Base-by-base conservation (phyloP, 768 basidiomycete species). In the Suillus brevipes region DNA sequence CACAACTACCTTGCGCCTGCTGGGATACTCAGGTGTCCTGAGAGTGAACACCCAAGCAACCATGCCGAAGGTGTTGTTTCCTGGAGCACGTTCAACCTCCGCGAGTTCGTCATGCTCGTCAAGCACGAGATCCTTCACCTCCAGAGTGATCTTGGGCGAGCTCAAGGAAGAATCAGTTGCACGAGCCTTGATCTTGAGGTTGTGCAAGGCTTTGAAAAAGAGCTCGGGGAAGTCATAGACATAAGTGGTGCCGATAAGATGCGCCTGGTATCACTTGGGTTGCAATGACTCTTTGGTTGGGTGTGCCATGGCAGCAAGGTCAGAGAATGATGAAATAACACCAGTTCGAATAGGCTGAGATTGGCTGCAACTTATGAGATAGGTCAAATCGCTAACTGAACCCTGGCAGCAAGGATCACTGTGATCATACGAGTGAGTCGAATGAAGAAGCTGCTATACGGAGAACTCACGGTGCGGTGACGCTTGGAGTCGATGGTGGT, bases 141-240 rank as follows among this genome's bases (percentile, higher is more conserved):
- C 87, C 55, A 99, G 80, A 65, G 93, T 83, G 53, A 85, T 85
- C 75, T 92, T 90, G 6, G 97, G 97, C 42, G 88, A 72, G 42
- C 84, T 83, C 60, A 95, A 78, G 20, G 87, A 85, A 14, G 93
- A 80, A 72, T 92, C 86, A 34, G 77, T 79, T 47, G 80, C 77
- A 47, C 90, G 86, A 52, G 87, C 87, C 70, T 89, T n/a, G n/a
- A n/a, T n/a, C n/a, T n/a, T n/a, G 67, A 95, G 84, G 72, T 95
- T 94, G 73, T 95, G 92, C 65, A 99, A 82, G 8, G 97, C 95
- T 81, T 99, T 99, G 47, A 95, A 90, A 84, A 99, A 99, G 68
- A 99, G 87, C 72, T 97, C 97, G 49, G 97, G 97, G 90, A 99
- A 99, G 79, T 99, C 97, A 78, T 99, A 99, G 38, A 92, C 96